Percentiles rank a stretch among this genome's conserved stretches.
Conservation (phyloP, 2,329 filamentous ascomycete genomes). For the Ramularia collo-cygni region DNA sequence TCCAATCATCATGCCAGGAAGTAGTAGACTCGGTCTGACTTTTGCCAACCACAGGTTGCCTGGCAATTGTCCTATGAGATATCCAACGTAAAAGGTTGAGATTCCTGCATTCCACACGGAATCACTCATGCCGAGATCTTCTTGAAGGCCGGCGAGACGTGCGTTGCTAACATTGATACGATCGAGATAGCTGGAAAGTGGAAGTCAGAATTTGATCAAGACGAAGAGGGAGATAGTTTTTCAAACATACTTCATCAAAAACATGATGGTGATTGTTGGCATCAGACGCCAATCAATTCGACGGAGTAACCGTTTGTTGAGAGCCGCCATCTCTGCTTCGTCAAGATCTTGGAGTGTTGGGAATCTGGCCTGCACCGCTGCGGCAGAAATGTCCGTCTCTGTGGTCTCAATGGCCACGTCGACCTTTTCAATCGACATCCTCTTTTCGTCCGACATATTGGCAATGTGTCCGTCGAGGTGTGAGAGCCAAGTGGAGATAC, state of each 20-base stretch:
- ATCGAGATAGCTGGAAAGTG: slow-evolving; percentile 36
- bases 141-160: slow-evolving; percentile 34
- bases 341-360: slow-evolving; percentile 22
- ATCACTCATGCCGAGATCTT: slow-evolving; percentile 31
- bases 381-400: slow-evolving; percentile 20
- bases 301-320: slow-evolving; percentile 27
- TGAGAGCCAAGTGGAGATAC: background rate
- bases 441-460: slow-evolving; percentile 15
- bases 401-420: slow-evolving; percentile 31
- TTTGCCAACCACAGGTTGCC: slow-evolving; percentile 43
- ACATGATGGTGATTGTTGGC: slow-evolving; percentile 29
- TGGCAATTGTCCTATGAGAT: slow-evolving; percentile 36
- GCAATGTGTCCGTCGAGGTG: background rate
- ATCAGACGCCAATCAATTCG: slow-evolving; percentile 28
- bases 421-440: no score
- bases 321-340: slow-evolving; percentile 21
- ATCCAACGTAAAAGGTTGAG: slow-evolving; percentile 42
- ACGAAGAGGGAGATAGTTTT: no score
- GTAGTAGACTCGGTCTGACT: slow-evolving; percentile 29
- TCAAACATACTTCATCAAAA: slow-evolving; percentile 30
- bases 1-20: slow-evolving; percentile 37
- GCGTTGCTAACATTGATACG: slow-evolving; percentile 38
- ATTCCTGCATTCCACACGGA: slow-evolving; percentile 36
- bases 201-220: no score
- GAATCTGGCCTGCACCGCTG: slow-evolving; percentile 26